Conservation (phyloP, 371 early-diverging fungal genomes). For the Saksenaea vasiformis region DNA sequence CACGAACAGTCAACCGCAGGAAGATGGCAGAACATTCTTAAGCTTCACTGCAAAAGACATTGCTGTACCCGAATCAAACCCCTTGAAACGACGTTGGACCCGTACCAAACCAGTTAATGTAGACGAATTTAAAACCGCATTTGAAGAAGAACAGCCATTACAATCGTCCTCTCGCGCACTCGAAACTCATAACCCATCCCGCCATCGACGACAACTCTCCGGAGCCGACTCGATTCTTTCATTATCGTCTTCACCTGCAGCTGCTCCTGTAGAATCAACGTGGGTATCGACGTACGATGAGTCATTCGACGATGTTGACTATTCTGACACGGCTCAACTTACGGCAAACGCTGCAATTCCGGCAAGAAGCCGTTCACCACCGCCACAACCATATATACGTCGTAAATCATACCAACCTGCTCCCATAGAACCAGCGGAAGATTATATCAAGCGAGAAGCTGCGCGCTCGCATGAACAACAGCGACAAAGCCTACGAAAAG, state of each 20-base stretch:
- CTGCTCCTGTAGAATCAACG: not conserved
- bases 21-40: conserved; percentile 1
- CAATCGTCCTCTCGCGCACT: not conserved
- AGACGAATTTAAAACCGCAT: not conserved
- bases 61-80: not conserved
- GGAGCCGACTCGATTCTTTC: not conserved
- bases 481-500: not conserved
- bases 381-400: not conserved
- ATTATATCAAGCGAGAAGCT: conserved; percentile 14
- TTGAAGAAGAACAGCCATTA: not conserved
- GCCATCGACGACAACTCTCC: conserved; percentile 2
- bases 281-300: conserved; percentile 7
- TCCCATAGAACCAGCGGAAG: conserved; percentile 19
- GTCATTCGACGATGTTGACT: conserved; percentile 22
- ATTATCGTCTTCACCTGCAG: not conserved
- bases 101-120: conserved; percentile 2
- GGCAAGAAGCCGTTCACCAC: conserved; percentile 7
- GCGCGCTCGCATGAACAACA: conserved; percentile 9
- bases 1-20: not conserved
- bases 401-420: conserved; percentile 25
- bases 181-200: not conserved
- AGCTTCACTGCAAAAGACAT: conserved; percentile 2
- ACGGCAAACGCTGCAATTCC: conserved; percentile 32
- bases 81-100: conserved; percentile 2
- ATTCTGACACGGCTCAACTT: conserved; percentile 36